phyloP scores from a whole-genome alignment of 2,329 filamentous ascomycete species.

The Exophiala oligosperma region DNA sequence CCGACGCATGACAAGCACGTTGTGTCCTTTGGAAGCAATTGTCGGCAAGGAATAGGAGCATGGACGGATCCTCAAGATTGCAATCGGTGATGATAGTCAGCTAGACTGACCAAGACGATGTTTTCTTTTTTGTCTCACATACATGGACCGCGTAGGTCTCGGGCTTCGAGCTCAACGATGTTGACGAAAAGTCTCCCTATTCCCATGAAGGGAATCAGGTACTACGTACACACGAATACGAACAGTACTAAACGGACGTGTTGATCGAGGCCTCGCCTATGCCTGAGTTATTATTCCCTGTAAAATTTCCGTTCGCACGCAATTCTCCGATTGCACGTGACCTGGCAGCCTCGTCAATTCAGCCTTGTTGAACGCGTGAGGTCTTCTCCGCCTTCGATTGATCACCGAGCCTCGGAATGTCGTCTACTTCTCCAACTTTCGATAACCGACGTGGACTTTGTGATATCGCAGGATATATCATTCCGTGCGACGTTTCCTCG shows the following conservation, averaged over 20 bases:
- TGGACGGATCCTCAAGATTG: conserved; percentile 19
- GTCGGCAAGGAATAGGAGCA: conserved; percentile 22
- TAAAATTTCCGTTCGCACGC: too few species aligned
- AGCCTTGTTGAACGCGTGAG: neutral
- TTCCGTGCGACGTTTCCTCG: neutral
- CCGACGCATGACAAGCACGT: conserved; percentile 20
- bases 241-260: conserved; percentile 7
- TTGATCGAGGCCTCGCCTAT: neutral
- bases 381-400: neutral
- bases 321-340: neutral
- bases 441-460: neutral
- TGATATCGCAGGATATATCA: neutral
- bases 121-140: conserved; percentile 10
- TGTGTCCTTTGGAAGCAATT: conserved; percentile 20
- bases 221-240: conserved; percentile 8
- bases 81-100: conserved; percentile 13
- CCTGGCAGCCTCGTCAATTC: neutral
- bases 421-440: conserved; percentile 15
- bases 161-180: conserved; percentile 1
- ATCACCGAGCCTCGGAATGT: conserved; percentile 14
- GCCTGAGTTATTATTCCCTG: too few species aligned
- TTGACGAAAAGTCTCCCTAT: conserved; percentile 1
- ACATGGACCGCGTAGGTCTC: neutral
- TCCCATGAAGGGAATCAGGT: neutral
- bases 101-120: conserved; percentile 9